Evolutionary conservation across 768 basidiomycete genomes (phyloP).

Genomic region (Suillus subaureus): DNA sequence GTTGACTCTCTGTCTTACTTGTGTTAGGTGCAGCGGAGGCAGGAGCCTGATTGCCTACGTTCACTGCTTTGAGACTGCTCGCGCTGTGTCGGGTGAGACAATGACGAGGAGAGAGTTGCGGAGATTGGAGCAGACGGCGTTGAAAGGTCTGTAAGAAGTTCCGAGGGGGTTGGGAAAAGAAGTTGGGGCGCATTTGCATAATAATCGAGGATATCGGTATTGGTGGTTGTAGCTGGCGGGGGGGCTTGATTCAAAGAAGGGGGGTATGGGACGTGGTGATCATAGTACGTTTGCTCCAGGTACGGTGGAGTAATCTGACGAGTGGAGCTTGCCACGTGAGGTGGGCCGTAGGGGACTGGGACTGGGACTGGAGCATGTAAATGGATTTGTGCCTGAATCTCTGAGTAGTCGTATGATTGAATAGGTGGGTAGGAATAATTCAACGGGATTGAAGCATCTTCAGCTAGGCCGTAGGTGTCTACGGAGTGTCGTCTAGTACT

Average conservation of each 20-base stretch:
- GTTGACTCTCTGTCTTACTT: constrained; percentile 48
- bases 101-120: neutral
- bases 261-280: constrained; percentile 19
- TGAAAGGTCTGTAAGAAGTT: constrained; percentile 53
- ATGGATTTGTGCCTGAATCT: constrained; percentile 12
- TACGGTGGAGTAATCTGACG: constrained; percentile 15
- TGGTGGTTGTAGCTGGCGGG: neutral
- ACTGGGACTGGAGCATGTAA: constrained; percentile 35
- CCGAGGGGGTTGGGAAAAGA: constrained; percentile 68
- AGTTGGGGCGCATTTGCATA: constrained; percentile 27
- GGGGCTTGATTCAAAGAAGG: constrained; percentile 7
- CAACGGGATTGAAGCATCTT: constrained; percentile 11
- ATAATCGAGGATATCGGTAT: constrained; percentile 21
- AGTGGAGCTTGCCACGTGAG: neutral
- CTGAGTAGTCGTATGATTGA: constrained; percentile 10
- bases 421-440: constrained; percentile 20
- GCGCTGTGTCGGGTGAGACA: neutral
- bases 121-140: constrained; percentile 8
- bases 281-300: constrained; percentile 10
- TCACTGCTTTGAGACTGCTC: neutral
- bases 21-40: neutral
- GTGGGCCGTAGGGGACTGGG: constrained; percentile 19
- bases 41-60: neutral
- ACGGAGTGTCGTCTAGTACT: neutral
- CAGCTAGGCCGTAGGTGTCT: neutral